Evolutionary conservation across 139 green algal species (phyloP).

Genomic region (Picochlorum sp.): DNA sequence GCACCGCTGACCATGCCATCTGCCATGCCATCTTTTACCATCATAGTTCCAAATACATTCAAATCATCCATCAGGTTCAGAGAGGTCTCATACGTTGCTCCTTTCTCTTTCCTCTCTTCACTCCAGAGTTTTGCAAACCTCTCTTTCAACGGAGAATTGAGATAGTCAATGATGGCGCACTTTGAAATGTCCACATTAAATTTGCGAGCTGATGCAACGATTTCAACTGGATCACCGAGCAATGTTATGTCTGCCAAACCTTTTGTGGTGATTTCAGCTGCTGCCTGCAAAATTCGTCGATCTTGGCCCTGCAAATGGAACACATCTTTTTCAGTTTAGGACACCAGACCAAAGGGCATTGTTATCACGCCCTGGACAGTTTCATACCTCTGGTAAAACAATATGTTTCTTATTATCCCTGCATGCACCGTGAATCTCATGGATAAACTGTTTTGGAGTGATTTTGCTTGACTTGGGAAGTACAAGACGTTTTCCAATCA

Average conservation of each 20-base stretch:
- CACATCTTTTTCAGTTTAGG: too few relatives aligned
- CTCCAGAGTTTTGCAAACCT: conserved; percentile 49
- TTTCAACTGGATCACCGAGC: conserved; percentile 50
- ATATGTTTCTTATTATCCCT: conserved; percentile 53
- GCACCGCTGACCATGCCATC: conserved; percentile 86
- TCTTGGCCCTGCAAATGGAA: conserved; percentile 28
- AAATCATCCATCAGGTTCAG: conserved; percentile 47
- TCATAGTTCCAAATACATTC: conserved; percentile 68
- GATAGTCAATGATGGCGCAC: conserved; percentile 46
- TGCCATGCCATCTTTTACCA: conserved; percentile 64
- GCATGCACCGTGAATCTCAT: conserved; percentile 55
- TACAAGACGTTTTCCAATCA: conserved; percentile 18
- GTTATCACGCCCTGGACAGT: too few relatives aligned
- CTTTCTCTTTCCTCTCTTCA: conserved; percentile 58
- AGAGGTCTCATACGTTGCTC: conserved; percentile 56
- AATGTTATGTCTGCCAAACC: conserved; percentile 63
- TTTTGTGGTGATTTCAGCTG: conserved; percentile 44
- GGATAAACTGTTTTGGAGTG: conserved; percentile 75
- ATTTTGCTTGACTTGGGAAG: conserved; percentile 27
- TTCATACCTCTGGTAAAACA: conserved; percentile 65
- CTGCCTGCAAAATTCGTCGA: conserved; percentile 57
- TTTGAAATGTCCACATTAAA: conserved; percentile 51
- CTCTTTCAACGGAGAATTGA: conserved; percentile 17
- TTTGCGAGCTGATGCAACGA: conserved; percentile 31
- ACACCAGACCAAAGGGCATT: too few relatives aligned